Conservation (phyloP, 1,139 yeast species). For the Debaryomyces fabryi region DNA sequence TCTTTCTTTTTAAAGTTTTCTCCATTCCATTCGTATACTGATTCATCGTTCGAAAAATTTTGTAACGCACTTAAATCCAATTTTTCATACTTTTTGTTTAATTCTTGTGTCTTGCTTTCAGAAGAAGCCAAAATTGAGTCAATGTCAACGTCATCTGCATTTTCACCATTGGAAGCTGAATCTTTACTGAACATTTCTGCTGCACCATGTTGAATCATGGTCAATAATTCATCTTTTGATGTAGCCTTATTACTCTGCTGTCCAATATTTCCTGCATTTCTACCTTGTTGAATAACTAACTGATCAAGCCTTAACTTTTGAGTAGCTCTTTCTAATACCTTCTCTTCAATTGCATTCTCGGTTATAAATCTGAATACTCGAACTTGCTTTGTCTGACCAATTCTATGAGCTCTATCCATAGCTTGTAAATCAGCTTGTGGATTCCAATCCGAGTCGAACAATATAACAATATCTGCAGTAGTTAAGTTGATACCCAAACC, state of each 20-base stretch:
- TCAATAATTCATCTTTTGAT: slow-evolving; percentile 69
- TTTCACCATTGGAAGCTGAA: slow-evolving; percentile 18
- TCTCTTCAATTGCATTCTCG: slow-evolving; percentile 80
- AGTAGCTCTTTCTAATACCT: slow-evolving; percentile 77
- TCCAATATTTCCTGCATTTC: slow-evolving; percentile 45
- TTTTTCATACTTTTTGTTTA: slow-evolving; percentile 64
- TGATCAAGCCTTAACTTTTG: slow-evolving; percentile 79
- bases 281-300: slow-evolving; percentile 79
- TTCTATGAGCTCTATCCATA: slow-evolving; percentile 87
- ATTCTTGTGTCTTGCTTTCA: slow-evolving; percentile 62
- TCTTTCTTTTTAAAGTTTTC: slow-evolving; percentile 74
- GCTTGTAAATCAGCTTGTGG: slow-evolving; percentile 89
- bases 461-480: slow-evolving; percentile 71
- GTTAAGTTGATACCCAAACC: slow-evolving; percentile 85
- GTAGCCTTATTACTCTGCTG: slow-evolving; percentile 46
- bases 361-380: slow-evolving; percentile 76
- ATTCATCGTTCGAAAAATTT: slow-evolving; percentile 62
- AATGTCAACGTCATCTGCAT: slow-evolving; percentile 55
- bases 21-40: slow-evolving; percentile 88
- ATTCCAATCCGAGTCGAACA: slow-evolving; percentile 84
- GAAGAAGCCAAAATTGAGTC: slow-evolving; percentile 63
- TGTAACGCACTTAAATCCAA: slow-evolving; percentile 77
- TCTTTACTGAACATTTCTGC: slow-evolving; percentile 53
- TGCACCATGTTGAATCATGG: slow-evolving; percentile 84
- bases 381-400: slow-evolving; percentile 83